phyloP scores from a whole-genome alignment of 306 rosid genomes.

The Lathyrus aphaca region DNA sequence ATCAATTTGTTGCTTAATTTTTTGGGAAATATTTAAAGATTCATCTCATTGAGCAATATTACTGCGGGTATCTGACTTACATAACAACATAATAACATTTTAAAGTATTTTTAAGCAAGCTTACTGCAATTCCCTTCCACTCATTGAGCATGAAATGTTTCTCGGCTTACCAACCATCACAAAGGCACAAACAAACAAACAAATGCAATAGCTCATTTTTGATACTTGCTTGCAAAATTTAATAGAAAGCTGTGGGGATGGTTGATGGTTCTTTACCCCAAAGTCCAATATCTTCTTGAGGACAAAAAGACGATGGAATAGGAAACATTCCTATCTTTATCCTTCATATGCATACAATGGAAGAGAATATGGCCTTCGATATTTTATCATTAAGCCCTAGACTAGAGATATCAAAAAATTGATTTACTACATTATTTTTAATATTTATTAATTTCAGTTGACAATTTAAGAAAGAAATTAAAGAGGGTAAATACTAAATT shows the following conservation, averaged over 20 bases:
- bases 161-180: background rate
- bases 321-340: background rate
- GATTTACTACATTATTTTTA: too few relatives aligned
- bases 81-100: too few relatives aligned
- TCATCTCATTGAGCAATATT: too few relatives aligned
- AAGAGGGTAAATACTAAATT: too few relatives aligned
- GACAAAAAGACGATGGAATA: background rate
- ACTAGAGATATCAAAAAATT: too few relatives aligned
- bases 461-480: too few relatives aligned
- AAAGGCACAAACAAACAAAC: slow-evolving; percentile 10
- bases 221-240: slow-evolving; percentile 13
- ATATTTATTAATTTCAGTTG: too few relatives aligned
- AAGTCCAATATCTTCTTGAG: background rate
- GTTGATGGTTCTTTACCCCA: background rate
- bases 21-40: background rate
- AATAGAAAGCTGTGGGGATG: slow-evolving; percentile 1
- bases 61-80: too few relatives aligned
- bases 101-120: too few relatives aligned
- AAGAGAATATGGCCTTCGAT: background rate
- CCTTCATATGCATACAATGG: background rate
- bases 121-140: slow-evolving; percentile 17
- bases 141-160: slow-evolving; percentile 1
- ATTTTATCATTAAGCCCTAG: too few relatives aligned
- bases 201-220: slow-evolving; percentile 11
- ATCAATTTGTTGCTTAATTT: background rate